Evolutionary conservation across 345 rosid species (phyloP), one percentile per base, ranked within the genome.

Genomic region (Trapa bicornis): DNA sequence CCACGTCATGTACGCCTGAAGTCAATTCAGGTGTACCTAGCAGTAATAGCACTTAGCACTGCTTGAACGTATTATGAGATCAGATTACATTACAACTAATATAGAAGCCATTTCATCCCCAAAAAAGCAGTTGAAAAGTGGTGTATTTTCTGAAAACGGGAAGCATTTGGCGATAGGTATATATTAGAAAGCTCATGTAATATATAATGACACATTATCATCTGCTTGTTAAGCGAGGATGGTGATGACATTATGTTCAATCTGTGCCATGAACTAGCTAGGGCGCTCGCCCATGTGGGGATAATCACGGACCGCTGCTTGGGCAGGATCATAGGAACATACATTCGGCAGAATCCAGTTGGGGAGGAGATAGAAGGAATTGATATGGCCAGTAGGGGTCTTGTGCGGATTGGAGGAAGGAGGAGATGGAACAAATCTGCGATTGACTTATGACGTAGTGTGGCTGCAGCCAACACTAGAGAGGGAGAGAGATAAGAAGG

Each of bases 11-110:
- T 2, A 57, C 48, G 61, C 77, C 79, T 13, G 81, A 64, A 58
- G 75, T 53, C 54, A 75, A 56, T 75, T 80, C 84, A 64, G 76
- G 73, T 52, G 77, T 81, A 39, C 84, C 84, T 22, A 80, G 60
- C 37, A 80, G 60, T 69, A 80, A 69, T 33, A 80, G 70, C 29
- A 80, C 81, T 1, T 33, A 80, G 70, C 29, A 80, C 84, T 1
- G 84, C 79, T 56, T 80, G 84, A 73, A 80, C 81, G 81, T 80
- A 71, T 16, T 43, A 42, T 0, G 3, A 37, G n/a, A 37, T 37
- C 39, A 38, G 56, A 50, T 16, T 0, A 6, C 29, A 14, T 63
- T 33, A 33, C 14, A 33, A 37, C 4, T 13, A 38, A 37, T 62
- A 8, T 29, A 3, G 4, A 13, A 47, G 39, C 17, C 33, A 15